Percentiles rank a stretch among this genome's conserved stretches.
Conservation (phyloP, 495 filamentous ascomycete genomes). For the Extremus antarcticus region DNA sequence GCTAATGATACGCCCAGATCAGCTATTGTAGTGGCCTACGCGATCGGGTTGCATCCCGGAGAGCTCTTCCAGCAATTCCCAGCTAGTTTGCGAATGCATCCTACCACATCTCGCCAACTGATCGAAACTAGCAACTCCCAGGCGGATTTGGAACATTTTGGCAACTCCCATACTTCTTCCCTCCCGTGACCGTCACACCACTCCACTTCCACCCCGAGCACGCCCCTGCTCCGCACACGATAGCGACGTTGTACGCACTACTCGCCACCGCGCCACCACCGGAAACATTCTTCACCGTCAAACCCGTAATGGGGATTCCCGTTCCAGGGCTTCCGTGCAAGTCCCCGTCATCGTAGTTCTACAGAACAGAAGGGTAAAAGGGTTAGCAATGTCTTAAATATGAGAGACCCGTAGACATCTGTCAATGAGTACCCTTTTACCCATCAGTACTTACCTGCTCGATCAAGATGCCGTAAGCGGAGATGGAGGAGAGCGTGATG, state of each 20-base stretch:
- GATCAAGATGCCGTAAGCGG: constrained; percentile 48
- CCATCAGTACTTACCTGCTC: constrained; percentile 43
- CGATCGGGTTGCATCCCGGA: too few relatives aligned
- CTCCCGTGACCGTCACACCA: constrained; percentile 21
- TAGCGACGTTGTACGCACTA: constrained; percentile 34
- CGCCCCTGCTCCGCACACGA: constrained; percentile 28
- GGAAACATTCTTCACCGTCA: background rate
- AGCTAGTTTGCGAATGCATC: too few relatives aligned
- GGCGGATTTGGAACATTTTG: background rate
- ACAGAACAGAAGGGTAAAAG: too few relatives aligned
- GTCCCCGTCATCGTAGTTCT: constrained; percentile 39
- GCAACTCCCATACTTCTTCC: background rate
- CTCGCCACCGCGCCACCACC: constrained; percentile 41
- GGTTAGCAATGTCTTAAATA: too few relatives aligned
- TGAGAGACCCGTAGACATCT: too few relatives aligned
- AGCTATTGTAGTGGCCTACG: too few relatives aligned
- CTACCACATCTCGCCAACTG: too few relatives aligned
- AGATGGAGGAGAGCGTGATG: constrained; percentile 47
- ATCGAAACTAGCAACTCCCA: background rate
- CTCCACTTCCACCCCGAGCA: constrained; percentile 28
- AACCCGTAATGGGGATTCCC: background rate
- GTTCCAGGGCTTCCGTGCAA: constrained; percentile 45
- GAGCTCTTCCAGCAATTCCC: too few relatives aligned
- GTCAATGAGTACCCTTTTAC: too few relatives aligned
- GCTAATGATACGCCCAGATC: too few relatives aligned